phyloP scores from a whole-genome alignment of 73 alveolate genomes.

The Strombidium stylifer region DNA sequence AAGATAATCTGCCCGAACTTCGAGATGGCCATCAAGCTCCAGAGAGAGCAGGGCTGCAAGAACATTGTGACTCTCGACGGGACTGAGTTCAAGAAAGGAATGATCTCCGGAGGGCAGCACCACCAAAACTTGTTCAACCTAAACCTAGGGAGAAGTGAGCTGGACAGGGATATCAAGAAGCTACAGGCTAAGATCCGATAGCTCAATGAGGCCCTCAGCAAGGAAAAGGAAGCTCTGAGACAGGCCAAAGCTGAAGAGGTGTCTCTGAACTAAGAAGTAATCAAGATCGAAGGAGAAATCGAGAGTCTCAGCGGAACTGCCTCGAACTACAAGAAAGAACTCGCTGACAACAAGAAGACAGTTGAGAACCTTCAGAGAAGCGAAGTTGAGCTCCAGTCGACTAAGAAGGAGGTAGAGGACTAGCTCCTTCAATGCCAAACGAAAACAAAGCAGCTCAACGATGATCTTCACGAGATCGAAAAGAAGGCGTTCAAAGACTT shows the following conservation, averaged over 20 bases:
- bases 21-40: constrained; percentile 56
- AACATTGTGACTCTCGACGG: constrained; percentile 87
- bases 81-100: constrained; percentile 67
- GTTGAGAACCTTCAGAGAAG: constrained; percentile 1
- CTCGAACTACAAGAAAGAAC: neutral
- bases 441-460: constrained; percentile 24
- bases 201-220: constrained; percentile 2
- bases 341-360: neutral
- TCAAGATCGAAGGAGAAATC: constrained; percentile 5
- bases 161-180: constrained; percentile 31
- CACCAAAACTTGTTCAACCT: constrained; percentile 26
- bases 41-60: constrained; percentile 72
- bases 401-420: constrained; percentile 2
- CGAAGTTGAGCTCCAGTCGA: neutral
- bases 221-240: constrained; percentile 6
- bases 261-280: neutral
- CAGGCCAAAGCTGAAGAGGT: constrained; percentile 3
- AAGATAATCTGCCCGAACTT: constrained; percentile 73
- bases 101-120: constrained; percentile 82
- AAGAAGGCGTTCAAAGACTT: constrained; percentile 61
- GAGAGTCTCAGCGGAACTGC: neutral
- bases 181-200: constrained; percentile 7
- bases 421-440: constrained; percentile 57
- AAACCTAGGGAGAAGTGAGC: constrained; percentile 14
- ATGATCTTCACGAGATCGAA: constrained; percentile 46